Base-by-base conservation (phyloP, 2,329 filamentous ascomycete species). In the Cercospora citrullina region DNA sequence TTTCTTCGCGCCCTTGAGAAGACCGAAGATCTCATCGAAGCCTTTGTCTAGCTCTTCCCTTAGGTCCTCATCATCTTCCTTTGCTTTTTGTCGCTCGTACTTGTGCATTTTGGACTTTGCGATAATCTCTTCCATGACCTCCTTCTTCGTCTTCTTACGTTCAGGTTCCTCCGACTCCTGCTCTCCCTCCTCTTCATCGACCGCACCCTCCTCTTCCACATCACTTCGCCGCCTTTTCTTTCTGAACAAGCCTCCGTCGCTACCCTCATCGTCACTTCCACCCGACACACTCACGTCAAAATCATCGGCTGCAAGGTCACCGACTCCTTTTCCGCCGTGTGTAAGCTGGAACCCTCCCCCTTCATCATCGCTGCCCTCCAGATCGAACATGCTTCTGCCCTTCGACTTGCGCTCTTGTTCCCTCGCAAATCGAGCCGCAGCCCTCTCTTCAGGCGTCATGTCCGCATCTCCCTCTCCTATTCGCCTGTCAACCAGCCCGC, bases 121-220 rank as follows among this genome's bases (percentile, higher is more conserved):
- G 72, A 99, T 97, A 69, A 99, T 86, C 80, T 99, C 96, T 76
- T 97, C 91, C 92, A 98, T 97, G 60, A 99, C 92, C 80, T 99
- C 95, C 64, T 95, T 91, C 81, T 97, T 98, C 3, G 90, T 90
- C 83, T 97, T 99, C 80, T 97, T 97, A 68, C 90, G 87, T 74
- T 94, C 91, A 0, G 93, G 93, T 70, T 89, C 82, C 21, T 84
- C 84, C 39, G 84, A 84, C 5, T 70, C 72, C 18, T 12, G 81
- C 82, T 83, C 84, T 5, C 83, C 83, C 3, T 81, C 82, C 3
- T 83, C 84, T 61, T 84, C 82, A 31, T 80, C 81, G 1, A 81
- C 84, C 0, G 81, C 84, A 31, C 83, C 71, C 71, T 86, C 86
- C 51, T 86, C 86, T 2, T 85, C 86, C 61, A 86, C 85, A 63